These are phyloP conservation scores for Penicillium corylophilum DNA, from an alignment of 2,329 filamentous ascomycete genomes.

Conservation along the genomic window DNA sequence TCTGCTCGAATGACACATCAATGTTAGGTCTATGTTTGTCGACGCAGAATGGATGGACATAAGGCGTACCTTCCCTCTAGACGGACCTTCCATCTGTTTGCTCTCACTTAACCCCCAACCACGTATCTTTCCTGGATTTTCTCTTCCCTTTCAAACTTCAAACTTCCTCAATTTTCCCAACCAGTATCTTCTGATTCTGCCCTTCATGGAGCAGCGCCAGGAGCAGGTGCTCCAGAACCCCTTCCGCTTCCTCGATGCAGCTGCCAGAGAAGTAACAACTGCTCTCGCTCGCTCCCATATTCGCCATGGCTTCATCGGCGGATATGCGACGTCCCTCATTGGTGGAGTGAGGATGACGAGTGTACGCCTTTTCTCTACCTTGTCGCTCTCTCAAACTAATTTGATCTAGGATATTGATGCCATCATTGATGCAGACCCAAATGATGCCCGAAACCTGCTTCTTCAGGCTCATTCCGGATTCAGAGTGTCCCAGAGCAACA, in stretches of 20 bases:
- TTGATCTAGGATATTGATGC: not conserved
- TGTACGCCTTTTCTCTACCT: not conserved
- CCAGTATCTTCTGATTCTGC: not conserved
- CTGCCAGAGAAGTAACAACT: not conserved
- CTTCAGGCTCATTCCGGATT: not conserved
- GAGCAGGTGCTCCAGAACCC: not conserved
- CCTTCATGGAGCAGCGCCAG: not conserved
- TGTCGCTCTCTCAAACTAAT: not conserved
- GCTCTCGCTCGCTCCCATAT: not conserved
- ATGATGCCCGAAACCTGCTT: not conserved
- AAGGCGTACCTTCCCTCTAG: not conserved
- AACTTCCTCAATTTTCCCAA: too few species aligned
- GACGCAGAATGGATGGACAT: not conserved
- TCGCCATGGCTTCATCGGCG: not conserved
- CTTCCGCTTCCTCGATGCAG: not conserved
- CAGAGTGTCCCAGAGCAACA: not conserved
- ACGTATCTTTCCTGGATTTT: not conserved
- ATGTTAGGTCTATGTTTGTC: not conserved
- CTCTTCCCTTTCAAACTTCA: not conserved
- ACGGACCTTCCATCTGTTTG: not conserved
- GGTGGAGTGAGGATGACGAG: not conserved
- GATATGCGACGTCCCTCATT: not conserved
- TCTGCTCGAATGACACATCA: not conserved
- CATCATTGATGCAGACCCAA: not conserved
- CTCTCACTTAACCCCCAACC: not conserved